These are phyloP conservation scores for Fusarium sp. DNA, from an alignment of 2,329 filamentous ascomycete genomes.

Conservation along the genomic window DNA sequence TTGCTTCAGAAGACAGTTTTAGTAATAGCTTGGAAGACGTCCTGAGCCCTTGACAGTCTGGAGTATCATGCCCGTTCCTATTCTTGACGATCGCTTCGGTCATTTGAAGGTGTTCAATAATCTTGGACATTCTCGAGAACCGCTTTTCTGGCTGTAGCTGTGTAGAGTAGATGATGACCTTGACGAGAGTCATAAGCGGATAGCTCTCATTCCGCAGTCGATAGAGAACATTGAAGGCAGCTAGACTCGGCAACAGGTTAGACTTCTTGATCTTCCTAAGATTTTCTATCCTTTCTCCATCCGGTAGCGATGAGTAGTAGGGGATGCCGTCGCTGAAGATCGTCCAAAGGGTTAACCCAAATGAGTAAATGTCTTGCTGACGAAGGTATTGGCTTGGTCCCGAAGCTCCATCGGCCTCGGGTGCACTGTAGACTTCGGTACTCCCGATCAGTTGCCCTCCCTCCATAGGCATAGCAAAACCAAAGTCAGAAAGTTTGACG, in stretches of 20 bases:
- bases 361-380: slow-evolving; percentile 7
- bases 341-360: slow-evolving; percentile 1
- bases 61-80: neutral
- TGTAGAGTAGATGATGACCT: neutral
- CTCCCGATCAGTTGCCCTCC: slow-evolving; percentile 3
- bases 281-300: neutral
- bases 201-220: neutral
- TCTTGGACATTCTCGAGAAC: neutral
- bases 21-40: neutral
- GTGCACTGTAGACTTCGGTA: slow-evolving; percentile 4
- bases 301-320: neutral
- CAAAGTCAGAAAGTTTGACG: slow-evolving; percentile 6
- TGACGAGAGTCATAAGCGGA: slow-evolving; percentile 2
- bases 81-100: neutral
- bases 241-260: neutral
- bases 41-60: neutral
- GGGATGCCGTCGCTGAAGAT: neutral
- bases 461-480: neutral
- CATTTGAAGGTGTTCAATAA: neutral
- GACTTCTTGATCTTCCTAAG: neutral
- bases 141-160: neutral
- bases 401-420: neutral
- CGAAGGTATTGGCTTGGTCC: neutral
- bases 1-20: neutral
- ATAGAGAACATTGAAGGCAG: slow-evolving; percentile 2